Evolutionary conservation across 768 basidiomycete genomes (phyloP).

Genomic region (Suillus cothurnatus): DNA sequence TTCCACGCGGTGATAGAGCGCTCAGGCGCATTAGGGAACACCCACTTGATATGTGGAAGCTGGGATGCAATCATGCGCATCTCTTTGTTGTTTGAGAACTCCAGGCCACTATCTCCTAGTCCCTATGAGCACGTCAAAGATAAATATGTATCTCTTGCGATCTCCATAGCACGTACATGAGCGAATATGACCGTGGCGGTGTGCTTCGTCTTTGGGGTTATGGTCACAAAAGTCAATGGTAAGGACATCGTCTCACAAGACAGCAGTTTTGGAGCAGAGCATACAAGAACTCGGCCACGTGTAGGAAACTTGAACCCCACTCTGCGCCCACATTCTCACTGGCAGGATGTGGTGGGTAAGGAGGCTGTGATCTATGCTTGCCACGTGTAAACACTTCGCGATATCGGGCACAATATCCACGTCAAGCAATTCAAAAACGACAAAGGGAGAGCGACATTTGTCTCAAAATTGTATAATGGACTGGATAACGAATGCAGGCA

Average conservation of each 20-base stretch:
- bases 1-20: constrained; percentile 68
- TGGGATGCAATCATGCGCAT: constrained; percentile 24
- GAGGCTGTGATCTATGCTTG: not conserved
- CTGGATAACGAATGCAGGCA: not conserved
- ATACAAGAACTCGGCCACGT: constrained; percentile 1
- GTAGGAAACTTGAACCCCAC: not conserved
- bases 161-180: constrained; percentile 54
- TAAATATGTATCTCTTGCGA: constrained; percentile 6
- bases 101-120: constrained; percentile 76
- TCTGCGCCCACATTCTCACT: not conserved
- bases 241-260: not conserved
- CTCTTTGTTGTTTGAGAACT: constrained; percentile 38
- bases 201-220: constrained; percentile 60
- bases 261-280: not conserved
- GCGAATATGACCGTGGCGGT: constrained; percentile 84
- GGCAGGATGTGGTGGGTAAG: not conserved
- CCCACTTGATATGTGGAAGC: constrained; percentile 79
- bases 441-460: not conserved
- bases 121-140: constrained; percentile 46
- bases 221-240: constrained; percentile 49
- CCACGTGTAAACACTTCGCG: not conserved
- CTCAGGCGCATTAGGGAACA: constrained; percentile 62
- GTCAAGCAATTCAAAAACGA: constrained; percentile 1
- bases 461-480: not conserved
- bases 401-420: constrained; percentile 3